Base-by-base conservation (phyloP, 2,329 filamentous ascomycete genomes). In the Nemania serpens region DNA sequence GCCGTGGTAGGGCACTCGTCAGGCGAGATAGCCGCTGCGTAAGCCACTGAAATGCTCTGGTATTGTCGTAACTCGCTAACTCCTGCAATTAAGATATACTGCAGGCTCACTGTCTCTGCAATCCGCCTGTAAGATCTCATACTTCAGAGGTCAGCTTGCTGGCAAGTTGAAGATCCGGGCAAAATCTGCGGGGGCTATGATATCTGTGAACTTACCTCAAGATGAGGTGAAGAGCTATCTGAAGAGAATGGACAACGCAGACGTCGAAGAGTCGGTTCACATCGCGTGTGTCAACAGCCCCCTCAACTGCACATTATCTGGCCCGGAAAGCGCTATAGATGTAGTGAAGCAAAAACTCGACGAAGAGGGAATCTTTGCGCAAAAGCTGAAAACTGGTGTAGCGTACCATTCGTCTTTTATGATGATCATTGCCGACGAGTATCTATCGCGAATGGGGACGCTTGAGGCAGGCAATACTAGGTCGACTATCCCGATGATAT, bases 21-120 rank as follows among this genome's bases (percentile, higher is more conserved):
- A 0, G 75, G 75, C 5, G 76, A 78, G 41, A 76, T 77, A 37
- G 75, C 75, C 0, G 75, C 75, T 2, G 76, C 74, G 17, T 77
- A 73, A 48, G 54, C 13, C 15, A 34, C 7, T 10, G 33, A 41
- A 7, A 17, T 12, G 3, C n/a, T 17, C 11, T 18, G 34, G 11
- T 34, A 29, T 9, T n/a, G 6, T 25, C 25, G 9, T 3, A 34
- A 9, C 17, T 9, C 41, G 47, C 48, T 46, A 34, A 62, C 42
- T 17, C 1, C 20, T 2, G 15, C n/a, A 6, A 46, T 20, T 22
- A 20, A 67, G 65, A 1, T 70, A 68, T 18, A 69, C 74, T 0
- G 60, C 66, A 12, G 71, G 72, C 1, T 69, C 68, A 0, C 55
- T 76, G 25, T 54, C 62, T 0, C 47, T 69, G 5, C 20, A 66